Evolutionary conservation across 495 filamentous ascomycete species (phyloP).

Genomic region (Glarea lozoyensis): DNA sequence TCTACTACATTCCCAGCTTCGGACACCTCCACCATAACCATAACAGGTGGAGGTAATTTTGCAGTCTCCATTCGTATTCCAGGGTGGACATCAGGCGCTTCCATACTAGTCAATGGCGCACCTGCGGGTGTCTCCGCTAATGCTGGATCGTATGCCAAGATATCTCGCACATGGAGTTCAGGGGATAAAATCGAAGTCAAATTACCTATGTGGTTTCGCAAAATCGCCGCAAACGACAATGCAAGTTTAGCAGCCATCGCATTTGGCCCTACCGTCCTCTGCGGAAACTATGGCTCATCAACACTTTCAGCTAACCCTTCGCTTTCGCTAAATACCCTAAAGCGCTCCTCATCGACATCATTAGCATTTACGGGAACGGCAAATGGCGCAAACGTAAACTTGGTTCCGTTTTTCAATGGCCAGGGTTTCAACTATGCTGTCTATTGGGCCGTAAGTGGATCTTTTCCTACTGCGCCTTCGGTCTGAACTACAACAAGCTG

Average conservation of each 20-base stretch:
- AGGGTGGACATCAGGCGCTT: conserved; percentile 23
- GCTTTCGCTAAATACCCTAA: conserved; percentile 10
- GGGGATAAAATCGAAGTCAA: conserved; percentile 26
- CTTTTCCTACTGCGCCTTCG: neutral
- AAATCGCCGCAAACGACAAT: conserved; percentile 27
- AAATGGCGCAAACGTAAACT: conserved; percentile 8
- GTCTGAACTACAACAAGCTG: neutral
- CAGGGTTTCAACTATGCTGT: conserved; percentile 17
- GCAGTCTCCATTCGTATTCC: conserved; percentile 26
- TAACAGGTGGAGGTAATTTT: conserved; percentile 18
- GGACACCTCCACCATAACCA: conserved; percentile 22
- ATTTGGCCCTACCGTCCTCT: conserved; percentile 25
- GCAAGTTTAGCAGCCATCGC: conserved; percentile 23
- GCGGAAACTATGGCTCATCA: conserved; percentile 24
- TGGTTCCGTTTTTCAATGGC: conserved; percentile 13
- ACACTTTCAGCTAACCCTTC: conserved; percentile 3
- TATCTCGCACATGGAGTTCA: conserved; percentile 23
- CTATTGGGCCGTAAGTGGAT: conserved; percentile 9
- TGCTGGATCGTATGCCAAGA: conserved; percentile 22
- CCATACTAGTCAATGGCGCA: conserved; percentile 24
- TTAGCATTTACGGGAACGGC: conserved; percentile 13
- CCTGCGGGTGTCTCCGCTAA: conserved; percentile 7
- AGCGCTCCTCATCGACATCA: conserved; percentile 2
- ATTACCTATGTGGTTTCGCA: conserved; percentile 24
- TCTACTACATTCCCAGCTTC: conserved; percentile 21